A percentile compares a stretch with the other conserved stretches of the same genome.
Evolutionary conservation across 768 basidiomycete genomes (phyloP).

Genomic region (Suillus tomentosus): DNA sequence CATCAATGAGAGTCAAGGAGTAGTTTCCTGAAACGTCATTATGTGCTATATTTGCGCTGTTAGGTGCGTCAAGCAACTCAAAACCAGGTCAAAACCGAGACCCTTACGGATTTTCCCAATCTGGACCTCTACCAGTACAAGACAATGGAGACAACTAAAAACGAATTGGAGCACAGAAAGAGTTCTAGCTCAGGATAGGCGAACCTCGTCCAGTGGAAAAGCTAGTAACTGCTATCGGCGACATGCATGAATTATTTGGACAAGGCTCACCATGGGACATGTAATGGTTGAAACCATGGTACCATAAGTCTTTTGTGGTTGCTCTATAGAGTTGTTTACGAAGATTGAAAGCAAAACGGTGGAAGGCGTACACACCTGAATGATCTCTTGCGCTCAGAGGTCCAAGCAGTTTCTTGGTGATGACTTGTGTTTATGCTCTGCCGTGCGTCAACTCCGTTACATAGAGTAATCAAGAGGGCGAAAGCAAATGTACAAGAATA

Average conservation of each 20-base stretch:
- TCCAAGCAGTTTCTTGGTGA: constrained; percentile 47
- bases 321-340: constrained; percentile 46
- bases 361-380: constrained; percentile 48
- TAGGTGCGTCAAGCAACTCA: constrained; percentile 17
- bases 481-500: constrained; percentile 53
- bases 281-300: constrained; percentile 88
- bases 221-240: constrained; percentile 44
- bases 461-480: constrained; percentile 40
- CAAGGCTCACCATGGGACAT: constrained; percentile 71
- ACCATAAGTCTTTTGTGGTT: constrained; percentile 77
- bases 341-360: not conserved
- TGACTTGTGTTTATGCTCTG: constrained; percentile 16
- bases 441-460: constrained; percentile 24
- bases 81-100: constrained; percentile 8
- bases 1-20: constrained; percentile 80
- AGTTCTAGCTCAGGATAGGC: constrained; percentile 12
- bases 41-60: constrained; percentile 67
- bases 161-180: not conserved
- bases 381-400: constrained; percentile 54
- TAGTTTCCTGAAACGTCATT: constrained; percentile 97
- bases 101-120: constrained; percentile 79
- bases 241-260: constrained; percentile 4
- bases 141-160: constrained; percentile 82
- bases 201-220: constrained; percentile 86
- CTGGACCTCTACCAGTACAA: constrained; percentile 85